A percentile compares a stretch with the other conserved stretches of the same genome.
These are phyloP conservation scores for Musa balbisiana DNA, from an alignment of 202 grass and related monocot genomes.

Conservation along the genomic window DNA sequence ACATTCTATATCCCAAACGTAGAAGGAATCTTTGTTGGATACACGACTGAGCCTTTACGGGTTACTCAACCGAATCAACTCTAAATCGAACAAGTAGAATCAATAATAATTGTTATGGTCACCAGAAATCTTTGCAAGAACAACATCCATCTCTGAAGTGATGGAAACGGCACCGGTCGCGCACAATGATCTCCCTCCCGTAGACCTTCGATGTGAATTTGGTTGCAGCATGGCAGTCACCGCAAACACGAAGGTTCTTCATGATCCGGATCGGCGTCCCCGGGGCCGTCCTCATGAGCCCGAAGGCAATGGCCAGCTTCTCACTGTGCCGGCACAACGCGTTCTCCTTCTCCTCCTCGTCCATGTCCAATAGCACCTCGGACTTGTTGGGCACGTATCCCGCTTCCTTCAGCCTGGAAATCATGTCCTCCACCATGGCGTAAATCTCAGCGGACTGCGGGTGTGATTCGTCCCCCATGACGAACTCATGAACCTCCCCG, in stretches of 20 bases:
- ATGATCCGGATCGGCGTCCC: slow-evolving; percentile 15
- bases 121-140: slow-evolving; percentile 15
- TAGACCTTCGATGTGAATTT: slow-evolving; percentile 13
- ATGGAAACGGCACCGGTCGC: slow-evolving; percentile 17
- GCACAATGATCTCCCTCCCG: slow-evolving; percentile 12
- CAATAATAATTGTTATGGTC: neutral
- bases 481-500: neutral
- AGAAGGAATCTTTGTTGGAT: too few relatives aligned
- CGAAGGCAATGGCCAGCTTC: slow-evolving; percentile 21
- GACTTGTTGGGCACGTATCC: slow-evolving; percentile 7
- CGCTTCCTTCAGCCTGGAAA: neutral
- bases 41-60: too few relatives aligned
- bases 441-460: slow-evolving; percentile 18
- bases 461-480: slow-evolving; percentile 17
- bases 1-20: too few relatives aligned
- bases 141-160: slow-evolving; percentile 18
- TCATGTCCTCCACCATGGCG: slow-evolving; percentile 12
- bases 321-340: slow-evolving; percentile 13
- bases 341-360: slow-evolving; percentile 22
- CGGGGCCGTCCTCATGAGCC: slow-evolving; percentile 6
- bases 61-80: too few relatives aligned
- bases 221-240: slow-evolving; percentile 10
- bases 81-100: too few relatives aligned
- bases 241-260: slow-evolving; percentile 25
- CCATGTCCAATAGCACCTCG: slow-evolving; percentile 1